These are phyloP conservation scores for Sphaerulina musiva DNA, from an alignment of 2,329 filamentous ascomycete species.

Conservation along the genomic window DNA sequence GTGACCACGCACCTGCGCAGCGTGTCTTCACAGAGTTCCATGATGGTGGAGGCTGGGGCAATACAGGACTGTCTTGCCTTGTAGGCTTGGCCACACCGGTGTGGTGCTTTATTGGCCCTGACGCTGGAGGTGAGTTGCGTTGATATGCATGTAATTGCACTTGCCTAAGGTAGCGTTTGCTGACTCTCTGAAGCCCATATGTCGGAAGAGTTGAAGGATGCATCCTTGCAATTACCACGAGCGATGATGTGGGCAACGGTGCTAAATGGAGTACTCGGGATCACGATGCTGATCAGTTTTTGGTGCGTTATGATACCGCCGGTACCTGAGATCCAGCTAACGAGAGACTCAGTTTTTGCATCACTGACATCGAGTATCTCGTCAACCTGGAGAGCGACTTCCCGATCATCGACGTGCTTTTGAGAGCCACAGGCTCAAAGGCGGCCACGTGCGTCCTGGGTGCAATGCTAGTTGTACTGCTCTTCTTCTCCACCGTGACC, in stretches of 20 bases:
- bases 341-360: constrained; percentile 26
- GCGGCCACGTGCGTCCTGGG: constrained; percentile 30
- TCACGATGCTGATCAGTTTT: constrained; percentile 36
- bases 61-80: constrained; percentile 37
- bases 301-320: constrained; percentile 23
- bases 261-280: constrained; percentile 32
- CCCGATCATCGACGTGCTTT: constrained; percentile 31
- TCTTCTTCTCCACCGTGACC: constrained; percentile 34
- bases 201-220: constrained; percentile 35
- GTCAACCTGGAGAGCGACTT: constrained; percentile 26
- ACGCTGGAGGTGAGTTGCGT: constrained; percentile 23
- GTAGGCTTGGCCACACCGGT: constrained; percentile 39
- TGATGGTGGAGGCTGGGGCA: constrained; percentile 39
- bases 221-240: constrained; percentile 38
- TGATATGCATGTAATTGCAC: constrained; percentile 16
- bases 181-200: constrained; percentile 29
- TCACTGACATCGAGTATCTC: constrained; percentile 24
- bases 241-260: constrained; percentile 41
- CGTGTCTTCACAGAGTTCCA: constrained; percentile 35
- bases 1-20: constrained; percentile 26
- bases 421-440: constrained; percentile 27
- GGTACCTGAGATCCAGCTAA: constrained; percentile 4
- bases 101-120: constrained; percentile 31
- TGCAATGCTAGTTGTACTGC: constrained; percentile 28
- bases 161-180: background rate